Evolutionary conservation across 805 yeast genomes (phyloP).

Genomic region (Komagataella phaffii): DNA sequence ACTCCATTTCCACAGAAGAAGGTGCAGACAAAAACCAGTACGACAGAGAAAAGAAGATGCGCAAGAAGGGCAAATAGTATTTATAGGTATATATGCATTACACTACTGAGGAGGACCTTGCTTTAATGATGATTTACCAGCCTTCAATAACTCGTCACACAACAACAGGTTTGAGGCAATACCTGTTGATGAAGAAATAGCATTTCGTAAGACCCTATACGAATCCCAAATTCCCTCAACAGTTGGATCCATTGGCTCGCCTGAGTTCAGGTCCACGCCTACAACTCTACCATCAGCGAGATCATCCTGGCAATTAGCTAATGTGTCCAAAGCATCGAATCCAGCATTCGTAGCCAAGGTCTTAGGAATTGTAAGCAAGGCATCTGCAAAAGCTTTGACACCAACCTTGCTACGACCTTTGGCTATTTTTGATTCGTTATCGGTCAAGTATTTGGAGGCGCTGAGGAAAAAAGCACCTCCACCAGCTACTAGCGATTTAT

Average conservation of each 20-base stretch:
- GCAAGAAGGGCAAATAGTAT: background rate
- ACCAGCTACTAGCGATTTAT: slow-evolving; percentile 81
- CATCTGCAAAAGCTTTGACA: slow-evolving; percentile 86
- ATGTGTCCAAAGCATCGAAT: slow-evolving; percentile 79
- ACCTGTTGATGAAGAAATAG: slow-evolving; percentile 83
- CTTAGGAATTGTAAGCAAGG: slow-evolving; percentile 83
- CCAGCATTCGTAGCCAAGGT: slow-evolving; percentile 89
- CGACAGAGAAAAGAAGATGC: slow-evolving; percentile 65
- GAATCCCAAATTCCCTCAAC: slow-evolving; percentile 96
- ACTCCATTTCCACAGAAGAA: slow-evolving; percentile 83
- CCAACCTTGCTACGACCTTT: slow-evolving; percentile 88
- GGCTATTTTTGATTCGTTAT: slow-evolving; percentile 37
- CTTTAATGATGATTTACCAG: slow-evolving; percentile 89
- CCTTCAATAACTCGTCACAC: slow-evolving; percentile 93
- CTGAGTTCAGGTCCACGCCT: slow-evolving; percentile 82
- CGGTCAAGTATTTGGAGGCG: slow-evolving; percentile 53
- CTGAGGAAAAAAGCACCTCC: slow-evolving; percentile 93
- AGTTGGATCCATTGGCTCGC: slow-evolving; percentile 93
- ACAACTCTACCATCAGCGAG: slow-evolving; percentile 68
- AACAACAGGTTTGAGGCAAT: slow-evolving; percentile 84
- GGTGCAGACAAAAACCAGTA: slow-evolving; percentile 91
- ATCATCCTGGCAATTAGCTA: slow-evolving; percentile 84
- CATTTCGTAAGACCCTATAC: slow-evolving; percentile 86
- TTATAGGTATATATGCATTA: background rate
- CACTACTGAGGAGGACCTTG: slow-evolving; percentile 21